A percentile compares a stretch with the other conserved stretches of the same genome.
Evolutionary conservation across 2,329 filamentous ascomycete genomes (phyloP).

Genomic region (Peltaster fructicola): DNA sequence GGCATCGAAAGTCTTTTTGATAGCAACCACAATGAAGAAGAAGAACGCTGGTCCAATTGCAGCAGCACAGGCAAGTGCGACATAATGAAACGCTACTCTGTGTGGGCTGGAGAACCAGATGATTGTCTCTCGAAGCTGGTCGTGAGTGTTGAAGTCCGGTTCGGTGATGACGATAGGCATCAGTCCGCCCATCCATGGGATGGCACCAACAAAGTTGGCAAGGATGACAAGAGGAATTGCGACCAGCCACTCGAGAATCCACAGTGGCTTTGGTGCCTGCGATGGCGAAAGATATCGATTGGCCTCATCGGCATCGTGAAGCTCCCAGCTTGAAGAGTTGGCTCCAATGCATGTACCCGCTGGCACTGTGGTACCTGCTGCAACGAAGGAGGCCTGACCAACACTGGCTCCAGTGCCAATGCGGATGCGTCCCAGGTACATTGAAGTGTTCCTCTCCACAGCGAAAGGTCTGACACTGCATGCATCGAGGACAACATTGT

Average conservation of each 20-base stretch:
- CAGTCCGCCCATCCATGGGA: conserved; percentile 25
- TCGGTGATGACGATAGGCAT: conserved; percentile 28
- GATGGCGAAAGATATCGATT: conserved; percentile 28
- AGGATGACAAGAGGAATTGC: conserved; percentile 27
- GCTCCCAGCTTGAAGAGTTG: conserved; percentile 41
- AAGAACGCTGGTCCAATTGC: conserved; percentile 28
- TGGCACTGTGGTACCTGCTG: conserved; percentile 32
- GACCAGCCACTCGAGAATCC: conserved; percentile 25
- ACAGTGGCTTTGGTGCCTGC: conserved; percentile 27
- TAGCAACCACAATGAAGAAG: conserved; percentile 25
- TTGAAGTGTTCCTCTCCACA: conserved; percentile 38
- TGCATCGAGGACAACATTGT: conserved; percentile 30
- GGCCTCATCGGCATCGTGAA: conserved; percentile 27
- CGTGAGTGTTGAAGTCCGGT: conserved; percentile 13
- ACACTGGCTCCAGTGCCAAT: conserved; percentile 32
- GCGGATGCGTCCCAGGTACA: conserved; percentile 36
- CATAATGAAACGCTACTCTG: conserved; percentile 33
- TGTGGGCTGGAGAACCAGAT: conserved; percentile 32
- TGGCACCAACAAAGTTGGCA: conserved; percentile 25
- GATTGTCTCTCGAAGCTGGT: conserved; percentile 26
- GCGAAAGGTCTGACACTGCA: conserved; percentile 37
- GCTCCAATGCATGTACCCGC: conserved; percentile 35
- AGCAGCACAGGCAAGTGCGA: conserved; percentile 27
- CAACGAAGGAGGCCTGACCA: conserved; percentile 32
- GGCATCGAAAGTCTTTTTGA: conserved; percentile 26